A percentile compares a stretch with the other conserved stretches of the same genome.
Conservation (phyloP, 768 basidiomycete species). For the Termitomyces sp. region DNA sequence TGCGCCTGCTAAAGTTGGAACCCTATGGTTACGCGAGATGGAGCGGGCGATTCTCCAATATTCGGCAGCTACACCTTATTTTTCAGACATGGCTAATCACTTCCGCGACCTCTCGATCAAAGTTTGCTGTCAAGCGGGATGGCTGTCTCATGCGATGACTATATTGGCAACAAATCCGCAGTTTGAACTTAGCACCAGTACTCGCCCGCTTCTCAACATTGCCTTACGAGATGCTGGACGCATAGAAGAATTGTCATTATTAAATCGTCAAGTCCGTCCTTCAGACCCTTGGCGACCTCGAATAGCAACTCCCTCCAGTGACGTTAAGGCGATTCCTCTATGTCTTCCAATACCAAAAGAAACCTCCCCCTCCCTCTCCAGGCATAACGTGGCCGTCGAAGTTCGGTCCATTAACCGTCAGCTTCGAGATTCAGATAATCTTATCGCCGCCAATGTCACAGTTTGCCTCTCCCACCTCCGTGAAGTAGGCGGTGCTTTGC, state of each 20-base stretch:
- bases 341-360: too few species aligned
- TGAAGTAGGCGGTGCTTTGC: conserved; percentile 6
- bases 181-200: conserved; percentile 10
- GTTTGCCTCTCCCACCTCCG: conserved; percentile 10
- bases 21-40: conserved; percentile 11
- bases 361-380: background rate
- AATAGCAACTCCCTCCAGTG: background rate
- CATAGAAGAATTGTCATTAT: background rate
- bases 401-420: conserved; percentile 8
- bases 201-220: conserved; percentile 8
- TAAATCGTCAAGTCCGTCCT: conserved; percentile 1
- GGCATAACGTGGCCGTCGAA: conserved; percentile 5
- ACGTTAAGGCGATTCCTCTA: background rate
- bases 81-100: background rate
- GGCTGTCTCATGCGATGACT: conserved; percentile 16
- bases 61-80: background rate
- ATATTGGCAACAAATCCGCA: conserved; percentile 6
- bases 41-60: conserved; percentile 13
- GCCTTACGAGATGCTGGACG: conserved; percentile 7
- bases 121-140: conserved; percentile 17
- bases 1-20: conserved; percentile 6
- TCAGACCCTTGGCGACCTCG: background rate
- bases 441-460: background rate
- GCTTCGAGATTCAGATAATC: background rate
- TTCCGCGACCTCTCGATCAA: conserved; percentile 15